Evolutionary conservation across 164 flowering plant species (phyloP), one percentile per base, ranked within the genome.

Genomic region (Vitis amurensis): DNA sequence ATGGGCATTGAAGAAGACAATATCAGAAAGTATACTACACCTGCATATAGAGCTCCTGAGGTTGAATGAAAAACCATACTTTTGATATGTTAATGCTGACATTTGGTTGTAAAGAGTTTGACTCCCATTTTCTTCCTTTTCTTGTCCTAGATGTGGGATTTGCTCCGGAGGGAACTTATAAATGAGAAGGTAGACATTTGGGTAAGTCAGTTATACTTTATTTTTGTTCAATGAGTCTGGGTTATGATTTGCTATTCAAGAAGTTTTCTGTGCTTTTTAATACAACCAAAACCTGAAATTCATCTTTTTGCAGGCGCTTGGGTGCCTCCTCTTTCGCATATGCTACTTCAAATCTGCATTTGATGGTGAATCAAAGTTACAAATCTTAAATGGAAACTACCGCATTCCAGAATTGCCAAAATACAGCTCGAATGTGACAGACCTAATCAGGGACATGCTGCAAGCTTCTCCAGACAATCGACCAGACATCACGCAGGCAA

Each of bases 401-500:
- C 96, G 99, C 62, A 89, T 96, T 51, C 98, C 99, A 53, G 97
- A 96, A 17, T 63, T 81, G 50, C 99, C 99, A 10, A 92, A 89
- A 68, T 96, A 86, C 82, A 88, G 86, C 77, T 77, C 92, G 0
- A 67, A 69, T 2, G 60, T 94, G 15, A 87, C 85, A 19, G 93
- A 86, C 74, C 78, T 96, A 55, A 92, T 93, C 70, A 85, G 74
- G 62, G 99, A 96, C 85, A 87, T 92, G 97, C 97, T 96, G 70
- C 88, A 92, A 69, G 83, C 89, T 59, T 87, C 94, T 17, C 99
- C 98, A 61, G 92, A 89, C 14, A 84, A 74, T 83, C 82, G 99
- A 88, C 99, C 98, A 81, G 98, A 96, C 82, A 92, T 96, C 90
- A 91, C 92, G 82, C 99, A 96, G 98, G 99, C 97, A 93, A 96